Evolutionary conservation across 1,139 yeast species (phyloP).

Genomic region (Protomyces inouyei): DNA sequence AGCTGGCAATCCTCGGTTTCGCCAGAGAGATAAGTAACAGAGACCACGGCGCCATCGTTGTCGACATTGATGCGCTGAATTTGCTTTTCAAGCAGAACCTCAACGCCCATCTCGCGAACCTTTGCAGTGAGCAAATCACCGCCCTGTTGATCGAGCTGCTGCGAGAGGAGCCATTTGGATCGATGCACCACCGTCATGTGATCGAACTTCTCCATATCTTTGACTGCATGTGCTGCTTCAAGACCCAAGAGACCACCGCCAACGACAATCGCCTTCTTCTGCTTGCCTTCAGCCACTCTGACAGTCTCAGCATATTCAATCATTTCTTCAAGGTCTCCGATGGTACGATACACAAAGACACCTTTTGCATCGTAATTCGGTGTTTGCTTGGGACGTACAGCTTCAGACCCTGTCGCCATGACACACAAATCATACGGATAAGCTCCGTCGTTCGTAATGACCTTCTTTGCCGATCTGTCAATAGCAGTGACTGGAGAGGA

Average conservation of each 20-base stretch:
- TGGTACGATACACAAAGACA: constrained; percentile 40
- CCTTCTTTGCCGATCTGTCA: constrained; percentile 34
- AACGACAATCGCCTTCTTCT: constrained; percentile 39
- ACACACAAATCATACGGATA: constrained; percentile 38
- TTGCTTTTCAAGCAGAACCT: constrained; percentile 35
- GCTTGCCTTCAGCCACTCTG: constrained; percentile 20
- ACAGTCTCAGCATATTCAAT: constrained; percentile 35
- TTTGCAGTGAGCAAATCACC: constrained; percentile 38
- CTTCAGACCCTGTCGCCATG: constrained; percentile 40
- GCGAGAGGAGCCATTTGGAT: constrained; percentile 39
- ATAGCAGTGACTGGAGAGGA: constrained; percentile 37
- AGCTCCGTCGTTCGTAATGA: constrained; percentile 35
- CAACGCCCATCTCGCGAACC: constrained; percentile 38
- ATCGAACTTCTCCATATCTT: constrained; percentile 37
- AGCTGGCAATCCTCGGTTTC: constrained; percentile 38
- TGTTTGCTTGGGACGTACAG: constrained; percentile 36
- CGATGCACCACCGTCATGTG: constrained; percentile 40
- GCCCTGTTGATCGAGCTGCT: constrained; percentile 40
- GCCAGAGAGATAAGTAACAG: constrained; percentile 37
- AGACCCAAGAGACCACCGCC: constrained; percentile 42
- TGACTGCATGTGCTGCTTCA: constrained; percentile 42
- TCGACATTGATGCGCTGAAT: constrained; percentile 36
- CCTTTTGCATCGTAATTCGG: constrained; percentile 37
- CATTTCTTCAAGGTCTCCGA: constrained; percentile 40
- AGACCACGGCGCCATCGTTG: constrained; percentile 33